These are phyloP conservation scores for Pholiota molesta DNA, from an alignment of 768 basidiomycete genomes.

Conservation along the genomic window DNA sequence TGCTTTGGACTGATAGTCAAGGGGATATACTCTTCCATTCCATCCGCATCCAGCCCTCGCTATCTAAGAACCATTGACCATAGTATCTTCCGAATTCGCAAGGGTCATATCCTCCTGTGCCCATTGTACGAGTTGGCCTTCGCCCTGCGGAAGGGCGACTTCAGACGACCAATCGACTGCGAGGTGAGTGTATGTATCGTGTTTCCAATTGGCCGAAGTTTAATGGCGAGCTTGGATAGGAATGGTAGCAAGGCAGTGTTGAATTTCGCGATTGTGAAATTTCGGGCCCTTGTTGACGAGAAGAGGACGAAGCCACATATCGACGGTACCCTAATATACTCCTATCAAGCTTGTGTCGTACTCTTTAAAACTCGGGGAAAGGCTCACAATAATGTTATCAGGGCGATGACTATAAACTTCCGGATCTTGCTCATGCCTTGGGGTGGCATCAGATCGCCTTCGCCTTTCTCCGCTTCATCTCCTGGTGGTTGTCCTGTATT, in stretches of 20 bases:
- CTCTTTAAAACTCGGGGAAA: not conserved
- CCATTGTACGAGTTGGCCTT: constrained; percentile 46
- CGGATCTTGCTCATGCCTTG: constrained; percentile 19
- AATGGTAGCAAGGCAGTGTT: constrained; percentile 24
- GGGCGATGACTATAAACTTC: constrained; percentile 26
- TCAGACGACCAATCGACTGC: constrained; percentile 24
- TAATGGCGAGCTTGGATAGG: constrained; percentile 17
- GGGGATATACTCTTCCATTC: constrained; percentile 47
- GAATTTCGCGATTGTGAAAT: constrained; percentile 25
- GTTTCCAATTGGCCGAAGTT: constrained; percentile 22
- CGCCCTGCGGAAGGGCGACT: constrained; percentile 39
- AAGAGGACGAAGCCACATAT: constrained; percentile 22
- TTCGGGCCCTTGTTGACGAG: constrained; percentile 29
- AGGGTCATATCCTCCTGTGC: constrained; percentile 49
- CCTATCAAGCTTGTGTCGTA: not conserved
- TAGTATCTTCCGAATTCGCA: constrained; percentile 41
- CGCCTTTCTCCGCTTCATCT: constrained; percentile 23
- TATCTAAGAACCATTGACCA: constrained; percentile 42
- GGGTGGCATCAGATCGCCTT: constrained; percentile 28
- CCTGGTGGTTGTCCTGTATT: constrained; percentile 8
- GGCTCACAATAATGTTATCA: constrained; percentile 29
- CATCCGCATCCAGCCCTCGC: constrained; percentile 31
- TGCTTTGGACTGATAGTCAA: constrained; percentile 37
- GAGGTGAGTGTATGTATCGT: constrained; percentile 19
- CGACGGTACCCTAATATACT: constrained; percentile 15